phyloP scores from a whole-genome alignment of 164 flowering plant genomes.

The Buxus sempervirens region DNA sequence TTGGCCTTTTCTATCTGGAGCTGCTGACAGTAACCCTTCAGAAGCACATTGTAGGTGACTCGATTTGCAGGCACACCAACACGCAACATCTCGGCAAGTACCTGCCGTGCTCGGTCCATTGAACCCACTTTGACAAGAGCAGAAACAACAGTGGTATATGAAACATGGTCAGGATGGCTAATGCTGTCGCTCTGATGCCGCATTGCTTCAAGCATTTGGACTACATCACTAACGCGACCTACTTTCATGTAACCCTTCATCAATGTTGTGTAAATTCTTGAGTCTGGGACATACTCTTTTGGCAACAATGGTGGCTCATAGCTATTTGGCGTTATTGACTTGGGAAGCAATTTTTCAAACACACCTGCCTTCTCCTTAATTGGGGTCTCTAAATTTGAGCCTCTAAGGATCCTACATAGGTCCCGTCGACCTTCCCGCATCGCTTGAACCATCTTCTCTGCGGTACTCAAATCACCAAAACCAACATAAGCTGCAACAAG shows the following conservation, averaged over 20 bases:
- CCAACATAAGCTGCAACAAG: constrained; percentile 95
- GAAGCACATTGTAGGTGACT: constrained; percentile 84
- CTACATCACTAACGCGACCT: constrained; percentile 66
- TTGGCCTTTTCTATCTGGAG: constrained; percentile 71
- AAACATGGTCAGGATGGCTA: constrained; percentile 85
- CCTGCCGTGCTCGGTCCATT: constrained; percentile 81
- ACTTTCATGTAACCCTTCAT: constrained; percentile 96
- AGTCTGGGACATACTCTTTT: constrained; percentile 46
- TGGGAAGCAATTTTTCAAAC: constrained; percentile 64
- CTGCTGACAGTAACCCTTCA: constrained; percentile 91
- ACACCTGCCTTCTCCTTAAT: constrained; percentile 26
- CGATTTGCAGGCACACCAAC: constrained; percentile 74
- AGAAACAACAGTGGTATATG: constrained; percentile 87
- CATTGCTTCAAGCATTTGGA: constrained; percentile 89
- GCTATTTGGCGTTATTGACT: constrained; percentile 19
- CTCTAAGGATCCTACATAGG: constrained; percentile 63
- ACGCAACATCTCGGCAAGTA: constrained; percentile 75
- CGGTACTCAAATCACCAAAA: constrained; percentile 72
- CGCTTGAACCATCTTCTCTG: constrained; percentile 81
- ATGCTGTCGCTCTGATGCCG: constrained; percentile 53
- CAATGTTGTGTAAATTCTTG: constrained; percentile 86
- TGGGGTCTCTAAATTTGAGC: constrained; percentile 20
- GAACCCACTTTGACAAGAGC: constrained; percentile 73
- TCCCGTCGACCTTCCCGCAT: constrained; percentile 83
- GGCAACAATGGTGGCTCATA: constrained; percentile 62